phyloP scores from a whole-genome alignment of 2,329 filamentous ascomycete species.

The Curvularia lunata region DNA sequence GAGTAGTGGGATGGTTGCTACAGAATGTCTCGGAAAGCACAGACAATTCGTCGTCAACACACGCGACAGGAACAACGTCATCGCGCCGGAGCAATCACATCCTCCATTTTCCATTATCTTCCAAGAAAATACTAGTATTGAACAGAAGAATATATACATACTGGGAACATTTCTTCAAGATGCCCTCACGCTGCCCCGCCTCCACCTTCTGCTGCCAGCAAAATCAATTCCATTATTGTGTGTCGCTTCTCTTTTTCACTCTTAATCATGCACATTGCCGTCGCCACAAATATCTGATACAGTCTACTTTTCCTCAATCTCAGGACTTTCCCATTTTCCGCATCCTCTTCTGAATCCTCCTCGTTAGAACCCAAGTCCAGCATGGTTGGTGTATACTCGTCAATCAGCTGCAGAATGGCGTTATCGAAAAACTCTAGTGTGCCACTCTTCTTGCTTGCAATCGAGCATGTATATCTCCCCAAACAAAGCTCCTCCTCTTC shows the following conservation, averaged over 20 bases:
- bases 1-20: slow-evolving; percentile 6
- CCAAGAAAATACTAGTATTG: neutral
- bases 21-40: slow-evolving; percentile 9
- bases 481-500: slow-evolving; percentile 30
- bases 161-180: neutral
- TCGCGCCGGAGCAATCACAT: neutral
- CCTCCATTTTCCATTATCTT: neutral
- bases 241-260: slow-evolving; percentile 45
- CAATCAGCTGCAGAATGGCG: slow-evolving; percentile 25
- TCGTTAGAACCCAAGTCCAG: neutral
- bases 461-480: slow-evolving; percentile 36
- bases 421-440: slow-evolving; percentile 37
- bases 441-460: slow-evolving; percentile 37
- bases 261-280: slow-evolving; percentile 42
- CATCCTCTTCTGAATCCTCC: neutral
- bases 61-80: slow-evolving; percentile 14
- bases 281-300: slow-evolving; percentile 43
- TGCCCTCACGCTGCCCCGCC: slow-evolving; percentile 10
- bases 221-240: slow-evolving; percentile 21
- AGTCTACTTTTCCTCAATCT: slow-evolving; percentile 30
- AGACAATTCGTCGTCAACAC: slow-evolving; percentile 4
- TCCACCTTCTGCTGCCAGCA: slow-evolving; percentile 15
- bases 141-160: neutral
- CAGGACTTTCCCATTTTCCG: neutral
- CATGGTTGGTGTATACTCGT: neutral